A percentile compares a stretch with the other conserved stretches of the same genome.
phyloP scores from a whole-genome alignment of 257 asterid genomes.

The Eucommia ulmoides region DNA sequence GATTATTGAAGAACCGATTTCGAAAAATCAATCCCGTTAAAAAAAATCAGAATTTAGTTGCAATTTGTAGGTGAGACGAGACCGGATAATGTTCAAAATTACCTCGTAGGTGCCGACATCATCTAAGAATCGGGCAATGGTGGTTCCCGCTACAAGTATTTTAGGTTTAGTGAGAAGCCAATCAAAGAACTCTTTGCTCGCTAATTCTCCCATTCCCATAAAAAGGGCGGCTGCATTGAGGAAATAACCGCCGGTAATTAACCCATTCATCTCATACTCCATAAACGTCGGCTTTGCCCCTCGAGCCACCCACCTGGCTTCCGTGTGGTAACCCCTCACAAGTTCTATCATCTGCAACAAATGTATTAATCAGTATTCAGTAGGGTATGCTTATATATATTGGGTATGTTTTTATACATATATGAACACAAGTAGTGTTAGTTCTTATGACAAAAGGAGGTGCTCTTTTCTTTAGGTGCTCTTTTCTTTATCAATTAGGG shows the following conservation, averaged over 20 bases:
- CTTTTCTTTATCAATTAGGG: no score
- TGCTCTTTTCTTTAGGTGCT: no score
- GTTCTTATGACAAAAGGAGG: no score
- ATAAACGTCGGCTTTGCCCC: conserved; percentile 29
- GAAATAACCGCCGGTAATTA: conserved; percentile 23
- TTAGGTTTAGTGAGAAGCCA: conserved; percentile 9
- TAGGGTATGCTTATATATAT: no score
- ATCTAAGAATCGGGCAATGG: conserved; percentile 6
- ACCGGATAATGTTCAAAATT: no score
- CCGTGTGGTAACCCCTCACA: conserved; percentile 25
- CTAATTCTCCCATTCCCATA: conserved; percentile 20
- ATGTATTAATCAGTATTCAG: neutral
- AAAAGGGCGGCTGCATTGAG: conserved; percentile 22
- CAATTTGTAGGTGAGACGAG: no score
- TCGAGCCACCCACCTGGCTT: conserved; percentile 36
- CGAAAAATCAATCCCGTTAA: no score
- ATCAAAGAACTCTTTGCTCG: conserved; percentile 8
- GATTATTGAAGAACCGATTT: no score
- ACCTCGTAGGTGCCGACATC: conserved; percentile 19
- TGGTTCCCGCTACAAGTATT: conserved; percentile 3
- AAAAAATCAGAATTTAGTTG: no score
- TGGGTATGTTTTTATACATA: no score
- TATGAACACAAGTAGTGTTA: no score
- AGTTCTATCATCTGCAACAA: conserved; percentile 26
- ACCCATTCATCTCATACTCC: conserved; percentile 27